Conservation (phyloP, 768 basidiomycete genomes). For the Chiua virens region DNA sequence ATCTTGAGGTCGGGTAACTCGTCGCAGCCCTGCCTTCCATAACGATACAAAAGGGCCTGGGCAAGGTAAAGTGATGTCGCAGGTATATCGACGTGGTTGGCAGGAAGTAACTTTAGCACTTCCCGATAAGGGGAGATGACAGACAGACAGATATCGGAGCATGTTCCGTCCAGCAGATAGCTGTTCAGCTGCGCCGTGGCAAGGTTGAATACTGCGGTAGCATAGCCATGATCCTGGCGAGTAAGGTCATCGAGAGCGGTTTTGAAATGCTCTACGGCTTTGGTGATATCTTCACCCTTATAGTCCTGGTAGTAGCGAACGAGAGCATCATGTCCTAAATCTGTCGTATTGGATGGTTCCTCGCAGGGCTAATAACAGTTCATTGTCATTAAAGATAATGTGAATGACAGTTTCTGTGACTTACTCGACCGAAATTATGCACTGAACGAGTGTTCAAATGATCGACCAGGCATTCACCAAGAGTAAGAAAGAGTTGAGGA, state of each 20-base stretch:
- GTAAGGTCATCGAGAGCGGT: background rate
- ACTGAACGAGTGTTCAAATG: too few relatives aligned
- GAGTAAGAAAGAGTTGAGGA: too few relatives aligned
- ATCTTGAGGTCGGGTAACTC: background rate
- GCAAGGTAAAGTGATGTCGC: slow-evolving; percentile 4
- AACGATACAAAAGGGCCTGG: slow-evolving; percentile 8
- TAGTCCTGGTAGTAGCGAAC: background rate
- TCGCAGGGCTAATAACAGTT: too few relatives aligned
- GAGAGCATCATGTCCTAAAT: slow-evolving; percentile 2
- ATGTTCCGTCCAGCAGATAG: background rate
- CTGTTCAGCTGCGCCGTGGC: slow-evolving; percentile 5
- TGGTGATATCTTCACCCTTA: background rate
- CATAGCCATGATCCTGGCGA: background rate
- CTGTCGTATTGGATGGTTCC: background rate
- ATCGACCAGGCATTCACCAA: too few relatives aligned
- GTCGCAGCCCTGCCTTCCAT: background rate
- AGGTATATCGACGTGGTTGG: slow-evolving; percentile 4
- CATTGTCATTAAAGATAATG: too few relatives aligned
- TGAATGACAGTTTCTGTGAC: too few relatives aligned
- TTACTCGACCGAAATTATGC: too few relatives aligned
- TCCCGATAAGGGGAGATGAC: background rate
- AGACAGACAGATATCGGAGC: background rate
- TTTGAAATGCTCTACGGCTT: slow-evolving; percentile 4
- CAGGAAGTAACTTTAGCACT: slow-evolving; percentile 6
- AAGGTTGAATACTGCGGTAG: slow-evolving; percentile 13